Base-by-base conservation (phyloP, 2,329 filamentous ascomycete species). In the Fusarium sp. region DNA sequence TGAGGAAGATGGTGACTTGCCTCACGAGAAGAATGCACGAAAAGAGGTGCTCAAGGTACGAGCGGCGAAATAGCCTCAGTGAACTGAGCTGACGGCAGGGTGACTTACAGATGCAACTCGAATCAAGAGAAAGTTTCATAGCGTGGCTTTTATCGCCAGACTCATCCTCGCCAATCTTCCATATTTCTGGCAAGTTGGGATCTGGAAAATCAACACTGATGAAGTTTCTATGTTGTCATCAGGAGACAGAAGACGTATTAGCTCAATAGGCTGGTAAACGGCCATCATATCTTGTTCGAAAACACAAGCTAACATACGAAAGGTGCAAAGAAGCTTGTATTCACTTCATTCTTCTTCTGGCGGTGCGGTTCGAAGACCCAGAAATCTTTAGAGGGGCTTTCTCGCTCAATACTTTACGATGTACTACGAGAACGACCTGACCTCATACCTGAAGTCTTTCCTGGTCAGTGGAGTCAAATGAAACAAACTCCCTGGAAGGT, bases 51-150 rank as follows among this genome's bases (percentile, higher is more conserved):
- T 44, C 3, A 2, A 45, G 19, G 55, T 57, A 46, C 10, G 2
- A 7, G 23, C 0, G 6, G 10, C 15, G 1, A 29, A 5, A 18
- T 12, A 2, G 1, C 0, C 10, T 27, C 11, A 2, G 1, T 1
- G 10, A 10, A 4, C 10, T 58, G 15, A 18, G 41, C 55, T 37
- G 4, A 58, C 7, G 3, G 2, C 4, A 15, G 6, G 2, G 19
- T 0, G 14, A 3, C 7, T 8, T 11, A 2, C 16, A 41, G 14
- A 55, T 55, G 37, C 49, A 42, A 4, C 7, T 21, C 10, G 10
- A 21, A 10, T 65, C 52, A 1, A 44, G 45, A 16, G 7, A 27
- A 0, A 14, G 4, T 58, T 52, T 9, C 2, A 27, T 42, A 3
- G 23, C 12, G 3, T 65, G 52, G 60, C 46, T 66, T 4, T 65